Base-by-base conservation (phyloP, 140 eudicot genomes). In the Oenanthe javanica region DNA sequence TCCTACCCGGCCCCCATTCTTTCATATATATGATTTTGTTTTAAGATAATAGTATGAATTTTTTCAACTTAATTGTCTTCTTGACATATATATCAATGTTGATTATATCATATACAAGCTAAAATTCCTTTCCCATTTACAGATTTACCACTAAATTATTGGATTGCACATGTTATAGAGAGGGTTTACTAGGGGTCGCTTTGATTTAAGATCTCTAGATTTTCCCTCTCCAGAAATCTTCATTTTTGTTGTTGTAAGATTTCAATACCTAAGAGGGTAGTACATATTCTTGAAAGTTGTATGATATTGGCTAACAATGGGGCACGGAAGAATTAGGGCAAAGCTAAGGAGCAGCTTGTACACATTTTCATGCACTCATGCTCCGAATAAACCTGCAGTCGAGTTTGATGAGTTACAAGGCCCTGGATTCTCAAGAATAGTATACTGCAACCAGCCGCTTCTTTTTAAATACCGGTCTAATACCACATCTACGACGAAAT, bases 401-500 rank as follows among this genome's bases (percentile, higher is more conserved):
- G 67, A 81, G 11, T 5, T 6, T 23, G 81, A 85, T 72, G 76
- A 84, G 25, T 75, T 92, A 81, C 87, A 83, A 2, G 95, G 97
- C 42, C 91, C 97, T 2, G 97, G 97, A 63, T 94, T 72, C 79
- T 90, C 97, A 9, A 81, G 97, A 36, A 71, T 87, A 0, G 95
- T 95, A 42, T 81, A 84, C 78, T 92, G 97, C 84, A 94, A 94
- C 78, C 87, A 92, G 69, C 93, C 99, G 59, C 85, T 78, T 12
- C 45, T 93, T 12, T 84, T 84, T 48, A 92, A 88, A 79, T 92
- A 94, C 79, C 80, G 91, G 86, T 72, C 92, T 9, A 94, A 94
- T 79, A 89, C 89, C 81, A 94, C 89, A 59, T 90, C 98, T 15
- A 94, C 98, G 66, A 94, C 98, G 16, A 94, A 94, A 82, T 92